Conservation (phyloP, 2,329 filamentous ascomycete species). For the Venturia oleaginea region DNA sequence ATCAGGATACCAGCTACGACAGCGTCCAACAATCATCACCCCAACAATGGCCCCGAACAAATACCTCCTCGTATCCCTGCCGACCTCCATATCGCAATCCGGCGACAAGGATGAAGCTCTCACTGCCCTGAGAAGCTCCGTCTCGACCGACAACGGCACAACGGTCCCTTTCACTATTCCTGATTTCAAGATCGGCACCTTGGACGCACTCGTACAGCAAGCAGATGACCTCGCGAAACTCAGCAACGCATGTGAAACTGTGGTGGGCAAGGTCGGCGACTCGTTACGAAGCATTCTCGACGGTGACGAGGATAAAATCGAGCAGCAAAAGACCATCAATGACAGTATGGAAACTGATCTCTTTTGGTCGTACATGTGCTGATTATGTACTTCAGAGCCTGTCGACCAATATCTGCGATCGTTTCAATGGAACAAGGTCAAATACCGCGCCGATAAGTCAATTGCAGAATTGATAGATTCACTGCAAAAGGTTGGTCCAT, state of each 20-base stretch:
- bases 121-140: slow-evolving; percentile 60
- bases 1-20: neutral
- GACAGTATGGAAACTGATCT: slow-evolving; percentile 56
- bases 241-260: slow-evolving; percentile 65
- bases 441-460: slow-evolving; percentile 88
- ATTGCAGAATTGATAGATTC: slow-evolving; percentile 79
- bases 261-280: slow-evolving; percentile 82
- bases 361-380: neutral
- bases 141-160: slow-evolving; percentile 65
- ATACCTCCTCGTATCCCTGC: slow-evolving; percentile 85
- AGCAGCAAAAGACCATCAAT: slow-evolving; percentile 85
- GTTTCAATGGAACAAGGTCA: slow-evolving; percentile 96
- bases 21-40: neutral
- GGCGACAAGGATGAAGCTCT: slow-evolving; percentile 74
- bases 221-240: slow-evolving; percentile 92
- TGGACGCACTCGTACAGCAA: slow-evolving; percentile 91
- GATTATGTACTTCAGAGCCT: slow-evolving; percentile 55
- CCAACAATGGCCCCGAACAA: slow-evolving; percentile 40
- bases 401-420: slow-evolving; percentile 83
- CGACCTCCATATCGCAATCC: slow-evolving; percentile 75
- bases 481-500: slow-evolving; percentile 63
- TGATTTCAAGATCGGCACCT: slow-evolving; percentile 93
- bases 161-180: slow-evolving; percentile 74
- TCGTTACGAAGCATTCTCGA: slow-evolving; percentile 75
- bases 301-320: slow-evolving; percentile 71